Evolutionary conservation across 306 rosid genomes (phyloP), one percentile per base, ranked within the genome.

Genomic region (Albizia julibrissin): DNA sequence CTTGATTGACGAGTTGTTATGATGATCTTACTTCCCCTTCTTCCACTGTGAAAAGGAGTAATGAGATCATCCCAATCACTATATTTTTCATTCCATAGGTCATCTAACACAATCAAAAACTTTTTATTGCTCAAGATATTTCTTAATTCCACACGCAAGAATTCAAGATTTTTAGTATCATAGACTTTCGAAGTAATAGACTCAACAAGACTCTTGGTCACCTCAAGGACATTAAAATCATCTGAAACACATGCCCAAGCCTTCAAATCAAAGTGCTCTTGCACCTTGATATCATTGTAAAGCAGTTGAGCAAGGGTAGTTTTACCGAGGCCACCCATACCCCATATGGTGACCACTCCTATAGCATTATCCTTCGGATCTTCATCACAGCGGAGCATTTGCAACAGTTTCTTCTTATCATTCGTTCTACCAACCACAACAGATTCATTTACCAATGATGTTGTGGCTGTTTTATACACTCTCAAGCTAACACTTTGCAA

Each of bases 31-130:
- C 92, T 89, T 54, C 90, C 92, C n/a, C 39, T 70, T 31, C 44
- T 67, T 39, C 89, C 92, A 6, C 9, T 26, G 13, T 66, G 39
- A 24, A 76, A 87, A 31, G 59, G 91, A 11, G 50, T 44, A 68
- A 54, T 39, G 5, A 82, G 76, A 31, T 81, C 61, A 77, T 87
- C 87, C 91, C 91, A 89, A 27, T 85, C 83, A 74, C 44, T 61
- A 54, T 82, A 86, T 40, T 85, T 85, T 15, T 87, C 83, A 77
- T 62, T 82, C 91, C 91, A 87, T 21, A 89, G 86, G 75, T 89
- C 91, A 74, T 89, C 89, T 16, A 89, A 72, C 71, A 87, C 89
- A 70, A 87, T 44, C 81, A 87, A 69, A 71, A 89, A 85, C 21
- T 85, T 89, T 31, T 77, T 87, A 29, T 80, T 82, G 0, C 3